Evolutionary conservation across 1,284 basidiomycete genomes (phyloP), one percentile per base, ranked within the genome.

Genomic region (Moniliophthora roreri): DNA sequence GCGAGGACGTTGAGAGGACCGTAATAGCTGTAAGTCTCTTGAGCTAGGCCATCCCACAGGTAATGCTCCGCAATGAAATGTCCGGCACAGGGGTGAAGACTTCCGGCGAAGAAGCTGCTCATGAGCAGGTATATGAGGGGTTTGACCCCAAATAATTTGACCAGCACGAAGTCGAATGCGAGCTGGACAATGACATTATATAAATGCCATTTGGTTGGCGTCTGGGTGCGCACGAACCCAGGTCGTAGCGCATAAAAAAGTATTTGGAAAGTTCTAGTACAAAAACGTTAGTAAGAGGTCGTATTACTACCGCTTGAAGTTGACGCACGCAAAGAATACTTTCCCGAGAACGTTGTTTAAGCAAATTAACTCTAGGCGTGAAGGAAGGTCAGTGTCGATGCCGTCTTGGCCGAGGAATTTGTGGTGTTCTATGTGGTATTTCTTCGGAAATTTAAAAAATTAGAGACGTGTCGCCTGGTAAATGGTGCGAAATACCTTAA

Each of bases 11-110:
- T 99, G 55, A 98, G 77, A 48, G 85, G 84, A 0, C 97, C 97
- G 62, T 99, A 98, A 70, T 99, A 99, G 53, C 89, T 93, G 72
- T 95, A 98, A 0, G 97, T 99, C 74, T 99, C 97, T 69, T 98
- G 95, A 37, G 81, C 75, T 50, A 91, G 78, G 3, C 89, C 89
- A 62, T 94, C 91, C 89, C 94, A 95, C 26, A 97, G 78, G 65
- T 95, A 96, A 69, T 97, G 94, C 71, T 98, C 95, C 3, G 95
- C 95, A 60, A 98, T 98, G 65, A 99, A 99, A 74, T 99, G 96
- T 1, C 92, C 96, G 0, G 95, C 95, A 63, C 91, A 91, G 0
- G 97, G 97, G 66, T 99, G 96, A 28, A 98, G 71, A 61, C 89
- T 93, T 0, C 96, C 96, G 5, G 96, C 96, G 64, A 98, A 95